Base-by-base conservation (phyloP, 1,139 yeast species). In the Arxiozyma telluris region DNA sequence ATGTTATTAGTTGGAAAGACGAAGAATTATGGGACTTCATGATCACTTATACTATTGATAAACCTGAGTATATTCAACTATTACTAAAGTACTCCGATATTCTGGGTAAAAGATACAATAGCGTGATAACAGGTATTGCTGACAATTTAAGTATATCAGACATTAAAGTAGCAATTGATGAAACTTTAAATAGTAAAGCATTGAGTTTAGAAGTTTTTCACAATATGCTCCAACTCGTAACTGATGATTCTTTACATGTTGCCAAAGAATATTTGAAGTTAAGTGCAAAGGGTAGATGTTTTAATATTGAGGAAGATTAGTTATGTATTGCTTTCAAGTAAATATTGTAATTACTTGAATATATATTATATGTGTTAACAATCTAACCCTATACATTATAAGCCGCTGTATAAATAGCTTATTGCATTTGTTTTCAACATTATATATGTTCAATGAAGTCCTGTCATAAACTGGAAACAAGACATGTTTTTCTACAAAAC, bases 11-110 rank as follows among this genome's bases (percentile, higher is more conserved):
- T 18, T 66, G 86, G 59, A 82, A 84, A 53, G 95, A 88, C 61
- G 70, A 74, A 39, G 95, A 87, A 21, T 73, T 90, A 12, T 91
- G 97, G 96, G 81, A 81, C 49, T 81, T 83, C 49, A 74, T 93
- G 56, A 72, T 91, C 15, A 82, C 80, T 20, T 83, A 84, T 66
- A 84, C 96, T 21, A 76, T 84, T 72, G 76, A 78, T 47, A 82
- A 83, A 61, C 94, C 96, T 0, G 74, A 75, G 18, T 90, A 88
- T 65, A 84, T 91, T 53, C 80, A 81, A 58, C 86, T 87, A 2
- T 74, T 93, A 51, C 77, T 93, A 54, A 84, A 86, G 58, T 76
- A 81, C 53, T 82, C 87, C 1, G 87, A 86, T 58, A 84, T 82
- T 46, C 64, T 73, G 54, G 83, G 89, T 55, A 86, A 86, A 61